Conservation (phyloP, 2,329 filamentous ascomycete genomes). For the Penicillium sp. region DNA sequence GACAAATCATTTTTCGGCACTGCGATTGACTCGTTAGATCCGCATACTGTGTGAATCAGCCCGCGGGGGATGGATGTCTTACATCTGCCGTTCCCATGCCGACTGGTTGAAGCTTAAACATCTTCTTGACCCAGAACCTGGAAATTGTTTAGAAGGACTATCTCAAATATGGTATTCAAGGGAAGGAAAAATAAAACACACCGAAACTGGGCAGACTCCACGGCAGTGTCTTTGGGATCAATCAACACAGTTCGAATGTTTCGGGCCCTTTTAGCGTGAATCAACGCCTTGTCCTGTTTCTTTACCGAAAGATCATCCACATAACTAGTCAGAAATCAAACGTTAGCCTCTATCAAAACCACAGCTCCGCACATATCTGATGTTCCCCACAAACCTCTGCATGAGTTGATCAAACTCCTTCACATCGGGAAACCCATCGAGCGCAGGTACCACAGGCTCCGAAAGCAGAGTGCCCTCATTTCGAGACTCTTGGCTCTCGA, state of each 20-base stretch:
- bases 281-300: slow-evolving; percentile 57
- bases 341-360: neutral
- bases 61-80: slow-evolving; percentile 15
- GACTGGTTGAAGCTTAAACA: slow-evolving; percentile 53
- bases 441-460: slow-evolving; percentile 48
- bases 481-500: slow-evolving; percentile 50
- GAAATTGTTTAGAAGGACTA: slow-evolving; percentile 7
- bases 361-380: neutral
- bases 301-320: slow-evolving; percentile 55
- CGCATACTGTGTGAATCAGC: neutral
- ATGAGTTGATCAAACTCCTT: slow-evolving; percentile 52
- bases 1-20: slow-evolving; percentile 51
- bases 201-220: slow-evolving; percentile 57
- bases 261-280: slow-evolving; percentile 51
- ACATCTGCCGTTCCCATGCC: slow-evolving; percentile 46
- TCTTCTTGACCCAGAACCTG: slow-evolving; percentile 59
- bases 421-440: slow-evolving; percentile 52
- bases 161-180: neutral
- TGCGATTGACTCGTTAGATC: slow-evolving; percentile 23
- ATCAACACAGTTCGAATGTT: slow-evolving; percentile 53
- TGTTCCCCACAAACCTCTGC: slow-evolving; percentile 41
- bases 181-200: slow-evolving; percentile 25
- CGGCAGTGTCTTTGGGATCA: slow-evolving; percentile 55
- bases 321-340: slow-evolving; percentile 42
- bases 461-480: slow-evolving; percentile 50